Evolutionary conservation across 345 rosid species (phyloP), one percentile per base, ranked within the genome.

Genomic region (Geranium rotundifolium): DNA sequence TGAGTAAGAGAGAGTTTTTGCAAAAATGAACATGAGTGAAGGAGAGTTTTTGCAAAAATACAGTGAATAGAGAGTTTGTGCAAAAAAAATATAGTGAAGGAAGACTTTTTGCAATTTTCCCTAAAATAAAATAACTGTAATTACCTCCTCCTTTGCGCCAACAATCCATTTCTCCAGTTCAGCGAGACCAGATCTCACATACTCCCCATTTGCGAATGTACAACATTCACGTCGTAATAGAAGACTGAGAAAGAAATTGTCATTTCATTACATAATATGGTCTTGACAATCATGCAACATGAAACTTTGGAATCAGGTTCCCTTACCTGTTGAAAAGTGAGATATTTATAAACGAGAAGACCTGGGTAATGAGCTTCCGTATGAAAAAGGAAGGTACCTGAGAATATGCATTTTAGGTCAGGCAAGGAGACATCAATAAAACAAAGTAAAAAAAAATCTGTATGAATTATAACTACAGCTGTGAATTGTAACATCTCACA

Each of bases 321-420:
- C 29, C 71, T 60, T 70, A 87, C 97, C 99, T 93, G 82, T 93
- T 93, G 81, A 93, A 93, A 71, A 93, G 96, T 19, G 91, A 87
- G 46, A 87, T 83, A 66, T 90, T 93, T 83, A 93, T 80, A 80
- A 93, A 93, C 69, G 97, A 93, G 73, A 90, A 93, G 69, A 93
- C 97, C 75, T 93, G 99, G 71, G 97, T 93, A 63, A 90, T 72
- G 56, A 93, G 90, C 81, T 93, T 93, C 39, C 97, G 95, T 64
- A 93, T 87, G 82, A 93, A 93, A 77, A 89, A 93, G 49, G 95
- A 84, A 60, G 99, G 99, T 61, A 93, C 96, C 99, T 93, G 69
- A 54, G 71, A 57, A 61, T 27, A 77, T 19, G 65, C 64, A 61
- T 31, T 54, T 50, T 57, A 54, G 56, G 64, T 82, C 57, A 75